Conservation (phyloP, 2,329 filamentous ascomycete genomes). For the Phialophora verrucosa region DNA sequence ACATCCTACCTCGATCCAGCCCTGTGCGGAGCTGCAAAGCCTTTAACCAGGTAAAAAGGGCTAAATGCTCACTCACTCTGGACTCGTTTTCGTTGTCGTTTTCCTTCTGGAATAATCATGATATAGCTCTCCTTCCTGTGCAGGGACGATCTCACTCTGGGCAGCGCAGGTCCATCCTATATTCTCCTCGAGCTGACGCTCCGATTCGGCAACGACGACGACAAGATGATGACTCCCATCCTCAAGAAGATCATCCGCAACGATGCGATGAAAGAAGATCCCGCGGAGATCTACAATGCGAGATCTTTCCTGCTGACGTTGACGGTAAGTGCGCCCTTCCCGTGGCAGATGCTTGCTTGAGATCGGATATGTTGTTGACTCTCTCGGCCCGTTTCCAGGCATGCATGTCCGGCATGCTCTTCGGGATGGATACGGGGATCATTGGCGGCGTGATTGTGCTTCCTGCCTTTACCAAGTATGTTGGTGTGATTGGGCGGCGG, state of each 20-base stretch:
- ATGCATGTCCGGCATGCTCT: slow-evolving; percentile 72
- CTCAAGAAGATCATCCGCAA: slow-evolving; percentile 67
- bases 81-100: too few relatives aligned
- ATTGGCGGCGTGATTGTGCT: slow-evolving; percentile 61
- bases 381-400: slow-evolving; percentile 45
- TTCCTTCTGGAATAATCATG: too few relatives aligned
- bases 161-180: background rate
- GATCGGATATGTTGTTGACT: background rate
- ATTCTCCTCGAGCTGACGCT: too few relatives aligned
- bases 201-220: too few relatives aligned
- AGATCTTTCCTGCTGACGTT: slow-evolving; percentile 65
- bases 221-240: slow-evolving; percentile 41
- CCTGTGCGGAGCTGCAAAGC: slow-evolving; percentile 1
- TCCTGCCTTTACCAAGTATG: slow-evolving; percentile 22
- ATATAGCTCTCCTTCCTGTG: too few relatives aligned
- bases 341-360: background rate
- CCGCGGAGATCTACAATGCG: slow-evolving; percentile 72
- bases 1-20: background rate
- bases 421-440: slow-evolving; percentile 69
- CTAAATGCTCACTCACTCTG: too few relatives aligned
- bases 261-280: slow-evolving; percentile 72
- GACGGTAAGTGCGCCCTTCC: background rate
- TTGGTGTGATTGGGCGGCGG: too few relatives aligned
- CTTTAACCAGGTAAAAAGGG: background rate
- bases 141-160: too few relatives aligned